A percentile compares a stretch with the other conserved stretches of the same genome.
phyloP scores from a whole-genome alignment of 345 rosid species.

The Diplotaxis tenuifolia region DNA sequence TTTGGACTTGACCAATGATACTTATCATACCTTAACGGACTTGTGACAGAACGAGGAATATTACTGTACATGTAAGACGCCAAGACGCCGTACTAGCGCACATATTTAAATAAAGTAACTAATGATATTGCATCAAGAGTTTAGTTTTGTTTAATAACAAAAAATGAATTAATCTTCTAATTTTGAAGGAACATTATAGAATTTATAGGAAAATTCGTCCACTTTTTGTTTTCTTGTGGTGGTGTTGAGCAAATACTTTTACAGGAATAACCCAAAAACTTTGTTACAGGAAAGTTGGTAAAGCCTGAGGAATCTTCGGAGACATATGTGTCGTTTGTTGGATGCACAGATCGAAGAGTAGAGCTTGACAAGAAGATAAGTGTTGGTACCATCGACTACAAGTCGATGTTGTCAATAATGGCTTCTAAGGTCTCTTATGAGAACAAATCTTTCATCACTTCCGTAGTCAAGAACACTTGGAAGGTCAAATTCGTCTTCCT shows the following conservation, averaged over 20 bases:
- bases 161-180: background rate
- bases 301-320: constrained; percentile 44
- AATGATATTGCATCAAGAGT: background rate
- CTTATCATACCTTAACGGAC: background rate
- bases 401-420: constrained; percentile 48
- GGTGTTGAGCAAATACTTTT: background rate
- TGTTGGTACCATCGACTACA: constrained; percentile 39
- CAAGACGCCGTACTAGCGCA: background rate
- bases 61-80: background rate
- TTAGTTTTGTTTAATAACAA: background rate
- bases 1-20: constrained; percentile 20
- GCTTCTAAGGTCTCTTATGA: constrained; percentile 58
- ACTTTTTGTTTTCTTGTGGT: background rate
- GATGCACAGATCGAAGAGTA: constrained; percentile 40
- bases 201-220: background rate
- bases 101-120: background rate
- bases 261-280: background rate
- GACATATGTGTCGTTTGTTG: constrained; percentile 41
- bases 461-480: constrained; percentile 31
- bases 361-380: constrained; percentile 41
- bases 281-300: constrained; percentile 42
- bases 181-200: background rate
- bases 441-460: constrained; percentile 39
- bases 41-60: background rate
- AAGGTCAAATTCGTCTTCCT: background rate